Conservation (phyloP, 768 basidiomycete genomes). For the Rhodotorula babjevae region DNA sequence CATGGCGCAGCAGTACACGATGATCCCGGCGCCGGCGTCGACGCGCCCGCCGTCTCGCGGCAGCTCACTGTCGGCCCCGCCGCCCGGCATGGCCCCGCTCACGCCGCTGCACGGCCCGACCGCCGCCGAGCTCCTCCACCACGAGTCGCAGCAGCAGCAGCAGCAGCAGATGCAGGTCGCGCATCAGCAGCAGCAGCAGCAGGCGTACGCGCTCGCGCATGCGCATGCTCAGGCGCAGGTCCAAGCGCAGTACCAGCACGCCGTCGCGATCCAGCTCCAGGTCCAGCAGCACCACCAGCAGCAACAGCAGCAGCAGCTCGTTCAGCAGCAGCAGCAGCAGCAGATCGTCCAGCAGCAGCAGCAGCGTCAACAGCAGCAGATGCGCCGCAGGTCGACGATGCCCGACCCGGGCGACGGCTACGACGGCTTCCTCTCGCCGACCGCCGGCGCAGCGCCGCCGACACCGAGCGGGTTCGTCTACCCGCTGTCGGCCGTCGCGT, state of each 20-base stretch:
- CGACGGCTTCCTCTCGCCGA: slow-evolving; percentile 8
- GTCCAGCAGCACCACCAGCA: slow-evolving; percentile 12
- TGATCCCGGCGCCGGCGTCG: background rate
- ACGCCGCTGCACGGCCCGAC: background rate
- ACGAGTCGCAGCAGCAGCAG: slow-evolving; percentile 15
- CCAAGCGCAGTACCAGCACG: slow-evolving; percentile 32
- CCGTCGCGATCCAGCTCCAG: slow-evolving; percentile 24
- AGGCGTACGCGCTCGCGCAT: slow-evolving; percentile 11
- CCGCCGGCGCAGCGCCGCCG: background rate
- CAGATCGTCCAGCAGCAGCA: slow-evolving; percentile 3
- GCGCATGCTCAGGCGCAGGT: slow-evolving; percentile 36
- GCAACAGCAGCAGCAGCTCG: slow-evolving; percentile 8
- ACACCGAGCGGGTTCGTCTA: slow-evolving; percentile 16
- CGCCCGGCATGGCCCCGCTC: background rate
- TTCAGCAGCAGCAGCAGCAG: background rate
- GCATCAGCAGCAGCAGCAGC: slow-evolving; percentile 25
- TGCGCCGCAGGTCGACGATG: background rate
- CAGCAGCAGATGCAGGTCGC: slow-evolving; percentile 5
- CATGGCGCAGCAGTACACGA: background rate
- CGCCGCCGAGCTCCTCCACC: slow-evolving; percentile 1
- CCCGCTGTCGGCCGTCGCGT: background rate
- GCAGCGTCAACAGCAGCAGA: background rate
- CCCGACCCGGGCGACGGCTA: background rate
- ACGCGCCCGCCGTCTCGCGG: slow-evolving; percentile 20
- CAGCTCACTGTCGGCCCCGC: slow-evolving; percentile 20